Percentiles rank a stretch among this genome's conserved stretches.
phyloP scores from a whole-genome alignment of 371 early-diverging fungal genomes.

The Choanephora cucurbitarum region DNA sequence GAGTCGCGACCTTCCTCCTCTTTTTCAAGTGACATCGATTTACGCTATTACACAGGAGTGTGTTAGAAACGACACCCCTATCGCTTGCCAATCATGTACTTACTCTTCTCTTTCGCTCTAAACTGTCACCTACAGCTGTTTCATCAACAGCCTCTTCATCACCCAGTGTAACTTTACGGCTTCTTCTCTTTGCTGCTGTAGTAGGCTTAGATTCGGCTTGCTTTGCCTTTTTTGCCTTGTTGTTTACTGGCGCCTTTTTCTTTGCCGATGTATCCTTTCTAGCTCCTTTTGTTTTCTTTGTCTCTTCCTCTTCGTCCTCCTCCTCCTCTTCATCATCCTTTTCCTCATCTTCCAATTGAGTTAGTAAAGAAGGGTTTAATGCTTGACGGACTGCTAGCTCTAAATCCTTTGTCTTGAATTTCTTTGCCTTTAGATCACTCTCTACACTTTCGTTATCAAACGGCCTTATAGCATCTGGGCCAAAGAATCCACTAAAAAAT shows the following conservation, averaged over 20 bases:
- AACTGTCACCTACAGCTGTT: conserved; percentile 11
- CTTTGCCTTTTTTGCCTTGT: conserved; percentile 10
- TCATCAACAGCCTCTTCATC: conserved; percentile 30
- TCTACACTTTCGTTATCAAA: conserved; percentile 31
- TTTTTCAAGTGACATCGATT: conserved; percentile 37
- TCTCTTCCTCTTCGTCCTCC: conserved; percentile 23
- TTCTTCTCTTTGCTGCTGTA: conserved; percentile 24
- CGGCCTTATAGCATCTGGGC: conserved; percentile 37
- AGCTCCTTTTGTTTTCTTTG: conserved; percentile 9
- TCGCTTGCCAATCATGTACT: conserved; percentile 29
- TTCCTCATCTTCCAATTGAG: conserved; percentile 21
- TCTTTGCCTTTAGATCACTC: conserved; percentile 35
- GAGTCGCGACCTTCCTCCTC: conserved; percentile 16
- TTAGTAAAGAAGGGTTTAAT: conserved; percentile 23
- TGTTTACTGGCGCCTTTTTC: conserved; percentile 18
- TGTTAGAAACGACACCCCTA: background rate
- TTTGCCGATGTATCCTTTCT: conserved; percentile 9
- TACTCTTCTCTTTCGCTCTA: conserved; percentile 40
- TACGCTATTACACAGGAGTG: conserved; percentile 25
- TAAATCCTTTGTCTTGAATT: conserved; percentile 38
- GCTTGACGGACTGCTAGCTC: conserved; percentile 46
- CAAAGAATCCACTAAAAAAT: conserved; percentile 39
- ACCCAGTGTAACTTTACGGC: conserved; percentile 24
- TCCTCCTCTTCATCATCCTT: conserved; percentile 28
- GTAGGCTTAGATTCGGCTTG: conserved; percentile 2